Percentiles rank a stretch among this genome's conserved stretches.
Conservation (phyloP, 441 rosid genomes). For the California macrophylla region DNA sequence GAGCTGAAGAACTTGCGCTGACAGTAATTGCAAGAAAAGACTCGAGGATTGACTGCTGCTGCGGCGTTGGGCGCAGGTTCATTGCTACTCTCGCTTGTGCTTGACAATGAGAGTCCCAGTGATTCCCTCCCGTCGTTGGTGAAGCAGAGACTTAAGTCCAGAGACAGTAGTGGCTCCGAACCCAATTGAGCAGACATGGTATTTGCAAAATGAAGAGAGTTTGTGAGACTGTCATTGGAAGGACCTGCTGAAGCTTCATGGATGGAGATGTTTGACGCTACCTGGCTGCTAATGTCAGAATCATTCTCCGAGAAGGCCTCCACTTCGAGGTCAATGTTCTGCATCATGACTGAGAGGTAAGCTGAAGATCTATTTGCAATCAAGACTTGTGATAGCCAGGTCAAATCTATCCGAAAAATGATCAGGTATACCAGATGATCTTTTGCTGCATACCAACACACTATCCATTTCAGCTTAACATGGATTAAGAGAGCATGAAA, state of each 20-base stretch:
- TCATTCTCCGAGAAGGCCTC: conserved; percentile 44
- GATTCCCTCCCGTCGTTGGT: conserved; percentile 27
- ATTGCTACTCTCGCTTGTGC: conserved; percentile 58
- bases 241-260: conserved; percentile 22
- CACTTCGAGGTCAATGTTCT: conserved; percentile 41
- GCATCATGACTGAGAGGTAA: conserved; percentile 32
- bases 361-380: conserved; percentile 6
- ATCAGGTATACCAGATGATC: background rate
- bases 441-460: background rate
- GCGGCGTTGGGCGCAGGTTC: conserved; percentile 27
- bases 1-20: conserved; percentile 76
- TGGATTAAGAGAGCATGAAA: too few relatives aligned
- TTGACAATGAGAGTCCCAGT: conserved; percentile 37
- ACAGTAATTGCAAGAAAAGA: conserved; percentile 70
- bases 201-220: too few relatives aligned
- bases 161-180: conserved; percentile 20
- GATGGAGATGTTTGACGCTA: conserved; percentile 50
- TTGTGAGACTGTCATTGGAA: background rate
- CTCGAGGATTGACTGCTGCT: conserved; percentile 29
- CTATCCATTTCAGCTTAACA: too few relatives aligned
- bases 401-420: conserved; percentile 2
- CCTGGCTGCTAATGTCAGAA: conserved; percentile 49
- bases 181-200: background rate
- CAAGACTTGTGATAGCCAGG: background rate
- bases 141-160: conserved; percentile 44